A percentile compares a stretch with the other conserved stretches of the same genome.
Evolutionary conservation across 768 basidiomycete genomes (phyloP).

Genomic region (Lactarius sp.): DNA sequence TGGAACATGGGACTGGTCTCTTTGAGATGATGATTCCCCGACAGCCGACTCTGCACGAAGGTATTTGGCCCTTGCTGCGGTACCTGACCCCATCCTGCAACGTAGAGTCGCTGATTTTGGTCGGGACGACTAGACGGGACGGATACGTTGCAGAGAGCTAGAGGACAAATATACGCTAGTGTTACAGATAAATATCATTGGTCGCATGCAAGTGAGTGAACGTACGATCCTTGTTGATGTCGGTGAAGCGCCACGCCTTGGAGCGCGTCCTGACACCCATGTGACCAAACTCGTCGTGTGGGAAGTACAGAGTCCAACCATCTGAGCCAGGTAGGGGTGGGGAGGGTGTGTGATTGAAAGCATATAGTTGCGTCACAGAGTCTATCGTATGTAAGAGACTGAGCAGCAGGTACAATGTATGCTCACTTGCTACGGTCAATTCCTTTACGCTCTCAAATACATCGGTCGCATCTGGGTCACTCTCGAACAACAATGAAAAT

Average conservation of each 20-base stretch:
- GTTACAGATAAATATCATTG: slow-evolving; percentile 35
- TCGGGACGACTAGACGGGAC: slow-evolving; percentile 81
- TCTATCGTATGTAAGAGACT: slow-evolving; percentile 39
- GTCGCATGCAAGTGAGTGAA: slow-evolving; percentile 26
- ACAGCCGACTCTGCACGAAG: slow-evolving; percentile 90
- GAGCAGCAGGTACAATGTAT: slow-evolving; percentile 3
- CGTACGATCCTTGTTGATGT: slow-evolving; percentile 90
- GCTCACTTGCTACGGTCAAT: slow-evolving; percentile 80
- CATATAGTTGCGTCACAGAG: slow-evolving; percentile 84
- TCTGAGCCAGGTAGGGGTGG: slow-evolving; percentile 55
- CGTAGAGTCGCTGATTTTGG: slow-evolving; percentile 91
- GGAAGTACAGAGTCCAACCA: slow-evolving; percentile 86
- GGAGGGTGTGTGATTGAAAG: slow-evolving; percentile 80
- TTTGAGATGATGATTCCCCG: slow-evolving; percentile 77
- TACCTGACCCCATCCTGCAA: slow-evolving; percentile 92
- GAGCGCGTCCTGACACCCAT: slow-evolving; percentile 92
- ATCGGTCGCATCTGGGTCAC: slow-evolving; percentile 69
- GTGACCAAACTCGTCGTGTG: slow-evolving; percentile 84
- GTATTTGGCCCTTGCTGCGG: slow-evolving; percentile 91
- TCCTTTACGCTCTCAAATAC: slow-evolving; percentile 96
- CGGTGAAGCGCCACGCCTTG: slow-evolving; percentile 95
- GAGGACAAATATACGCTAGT: slow-evolving; percentile 31
- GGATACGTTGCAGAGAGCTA: slow-evolving; percentile 96
- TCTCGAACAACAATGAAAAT: slow-evolving; percentile 63
- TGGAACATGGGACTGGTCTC: slow-evolving; percentile 98